A percentile compares a stretch with the other conserved stretches of the same genome.
Conservation (phyloP, 106 monocot genomes). For the Allium fistulosum region DNA sequence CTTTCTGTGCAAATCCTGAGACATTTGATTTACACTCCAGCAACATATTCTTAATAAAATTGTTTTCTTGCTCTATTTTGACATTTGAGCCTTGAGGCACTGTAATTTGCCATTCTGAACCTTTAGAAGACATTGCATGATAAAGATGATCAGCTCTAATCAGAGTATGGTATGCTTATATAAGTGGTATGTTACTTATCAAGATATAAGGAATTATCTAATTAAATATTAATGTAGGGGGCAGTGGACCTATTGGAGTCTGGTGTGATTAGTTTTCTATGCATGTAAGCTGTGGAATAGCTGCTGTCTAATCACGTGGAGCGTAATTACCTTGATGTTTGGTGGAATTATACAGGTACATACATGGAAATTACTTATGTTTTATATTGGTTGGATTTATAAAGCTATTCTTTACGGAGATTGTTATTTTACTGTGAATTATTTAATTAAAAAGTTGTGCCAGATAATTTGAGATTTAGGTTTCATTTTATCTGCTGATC, state of each 20-base stretch:
- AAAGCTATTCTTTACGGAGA: no score
- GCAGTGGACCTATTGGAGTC: background rate
- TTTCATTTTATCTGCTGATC: no score
- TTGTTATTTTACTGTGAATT: no score
- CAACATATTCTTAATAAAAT: constrained; percentile 1
- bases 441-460: no score
- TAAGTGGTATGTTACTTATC: background rate
- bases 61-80: constrained; percentile 3
- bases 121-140: background rate
- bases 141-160: background rate
- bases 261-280: background rate
- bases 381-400: no score
- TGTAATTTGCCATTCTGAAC: constrained; percentile 28
- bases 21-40: background rate
- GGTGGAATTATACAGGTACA: background rate
- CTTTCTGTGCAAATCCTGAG: constrained; percentile 10
- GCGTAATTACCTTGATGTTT: background rate
- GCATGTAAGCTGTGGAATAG: background rate
- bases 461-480: no score
- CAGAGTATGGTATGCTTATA: background rate
- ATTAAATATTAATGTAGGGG: background rate
- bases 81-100: constrained; percentile 15
- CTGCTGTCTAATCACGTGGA: background rate
- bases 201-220: background rate
- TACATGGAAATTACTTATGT: no score